These are phyloP conservation scores for Suhomyces bokatorum DNA, from an alignment of 1,139 yeast species.

Conservation along the genomic window DNA sequence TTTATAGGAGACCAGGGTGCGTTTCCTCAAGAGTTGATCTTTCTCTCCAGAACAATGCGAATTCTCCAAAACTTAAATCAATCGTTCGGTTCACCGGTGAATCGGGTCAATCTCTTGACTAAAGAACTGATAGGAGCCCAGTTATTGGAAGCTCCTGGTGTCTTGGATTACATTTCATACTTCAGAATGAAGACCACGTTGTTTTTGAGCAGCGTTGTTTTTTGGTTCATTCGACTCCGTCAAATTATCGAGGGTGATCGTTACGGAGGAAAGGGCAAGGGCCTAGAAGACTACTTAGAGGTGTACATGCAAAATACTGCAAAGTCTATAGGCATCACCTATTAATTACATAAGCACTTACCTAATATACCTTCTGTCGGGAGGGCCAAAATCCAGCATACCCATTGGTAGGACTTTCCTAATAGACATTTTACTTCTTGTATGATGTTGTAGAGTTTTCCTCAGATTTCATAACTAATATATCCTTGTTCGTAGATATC, in stretches of 20 bases:
- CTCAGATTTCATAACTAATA: too few species aligned
- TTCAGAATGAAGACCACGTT: conserved; percentile 39
- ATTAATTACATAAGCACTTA: background rate
- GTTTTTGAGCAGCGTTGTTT: conserved; percentile 45
- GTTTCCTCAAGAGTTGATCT: conserved; percentile 67
- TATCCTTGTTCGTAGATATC: too few species aligned
- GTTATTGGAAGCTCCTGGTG: conserved; percentile 17
- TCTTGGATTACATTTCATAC: conserved; percentile 25
- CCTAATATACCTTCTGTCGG: too few species aligned
- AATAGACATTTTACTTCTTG: too few species aligned
- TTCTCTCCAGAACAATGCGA: conserved; percentile 69
- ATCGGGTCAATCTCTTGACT: conserved; percentile 65
- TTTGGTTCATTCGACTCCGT: conserved; percentile 39
- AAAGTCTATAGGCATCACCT: conserved; percentile 34
- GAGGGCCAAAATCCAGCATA: too few species aligned
- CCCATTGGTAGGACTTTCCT: too few species aligned
- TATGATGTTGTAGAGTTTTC: too few species aligned
- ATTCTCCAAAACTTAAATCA: conserved; percentile 72
- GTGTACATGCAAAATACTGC: conserved; percentile 44
- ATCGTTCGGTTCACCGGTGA: conserved; percentile 69
- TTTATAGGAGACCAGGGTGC: conserved; percentile 63
- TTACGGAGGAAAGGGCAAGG: conserved; percentile 36
- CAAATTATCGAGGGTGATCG: conserved; percentile 38
- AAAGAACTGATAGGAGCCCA: conserved; percentile 46
- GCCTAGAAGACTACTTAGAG: conserved; percentile 52